Conservation (phyloP, 768 basidiomycete genomes). For the Auriscalpium vulgare region DNA sequence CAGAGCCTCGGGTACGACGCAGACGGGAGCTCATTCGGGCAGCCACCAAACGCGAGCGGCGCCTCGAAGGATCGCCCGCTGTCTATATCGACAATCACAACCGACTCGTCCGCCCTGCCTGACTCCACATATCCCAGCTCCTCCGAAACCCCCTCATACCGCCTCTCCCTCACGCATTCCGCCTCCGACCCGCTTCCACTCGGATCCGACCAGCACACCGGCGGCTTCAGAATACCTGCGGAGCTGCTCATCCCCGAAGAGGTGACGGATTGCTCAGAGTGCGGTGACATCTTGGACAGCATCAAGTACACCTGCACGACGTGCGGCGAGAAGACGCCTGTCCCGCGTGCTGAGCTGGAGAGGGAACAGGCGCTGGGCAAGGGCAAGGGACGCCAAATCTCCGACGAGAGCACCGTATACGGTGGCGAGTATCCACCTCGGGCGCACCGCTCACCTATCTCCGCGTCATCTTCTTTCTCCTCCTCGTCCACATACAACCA, state of each 20-base stretch:
- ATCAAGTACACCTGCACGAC: constrained; percentile 86
- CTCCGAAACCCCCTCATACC: background rate
- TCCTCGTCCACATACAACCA: background rate
- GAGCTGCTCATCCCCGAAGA: constrained; percentile 46
- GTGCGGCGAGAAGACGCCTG: constrained; percentile 71
- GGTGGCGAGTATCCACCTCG: constrained; percentile 1
- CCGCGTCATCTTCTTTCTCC: constrained; percentile 1
- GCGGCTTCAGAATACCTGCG: constrained; percentile 27
- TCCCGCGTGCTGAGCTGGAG: constrained; percentile 11
- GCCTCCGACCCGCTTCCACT: background rate
- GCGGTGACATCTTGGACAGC: constrained; percentile 64
- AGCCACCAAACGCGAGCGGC: background rate
- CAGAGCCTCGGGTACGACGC: background rate
- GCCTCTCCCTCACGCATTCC: background rate
- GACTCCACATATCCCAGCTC: background rate
- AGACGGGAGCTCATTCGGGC: background rate
- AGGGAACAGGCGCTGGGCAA: constrained; percentile 26
- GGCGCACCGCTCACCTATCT: constrained; percentile 2
- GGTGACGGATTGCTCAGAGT: constrained; percentile 79
- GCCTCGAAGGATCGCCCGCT: background rate
- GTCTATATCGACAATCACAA: background rate
- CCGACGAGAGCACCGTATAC: background rate
- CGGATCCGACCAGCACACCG: background rate
- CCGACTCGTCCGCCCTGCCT: background rate
- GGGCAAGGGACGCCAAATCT: constrained; percentile 37